Percentiles rank a stretch among this genome's conserved stretches.
Evolutionary conservation across 257 asterid genomes (phyloP).

Genomic region (Marsdenia floribunda): DNA sequence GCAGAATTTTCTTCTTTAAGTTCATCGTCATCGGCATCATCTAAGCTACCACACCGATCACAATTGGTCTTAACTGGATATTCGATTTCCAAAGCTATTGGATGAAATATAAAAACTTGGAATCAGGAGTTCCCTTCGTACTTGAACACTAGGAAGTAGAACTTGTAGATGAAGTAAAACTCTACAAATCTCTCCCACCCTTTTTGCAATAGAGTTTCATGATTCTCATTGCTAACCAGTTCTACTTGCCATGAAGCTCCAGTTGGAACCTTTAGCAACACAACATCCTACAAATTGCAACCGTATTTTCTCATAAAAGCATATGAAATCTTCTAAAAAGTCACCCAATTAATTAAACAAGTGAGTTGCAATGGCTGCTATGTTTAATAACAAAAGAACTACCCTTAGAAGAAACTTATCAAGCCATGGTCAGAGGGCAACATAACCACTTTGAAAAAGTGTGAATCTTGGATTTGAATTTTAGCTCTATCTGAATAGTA

Average conservation of each 20-base stretch:
- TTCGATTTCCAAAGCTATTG: conserved; percentile 29
- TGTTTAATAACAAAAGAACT: not conserved
- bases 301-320: conserved; percentile 26
- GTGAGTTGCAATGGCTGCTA: not conserved
- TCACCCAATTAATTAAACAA: no score
- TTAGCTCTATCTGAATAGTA: no score
- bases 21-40: no score
- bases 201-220: conserved; percentile 24
- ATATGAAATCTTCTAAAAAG: conserved; percentile 34
- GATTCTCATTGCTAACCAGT: conserved; percentile 14
- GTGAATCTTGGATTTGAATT: no score
- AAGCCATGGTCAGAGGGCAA: no score
- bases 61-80: conserved; percentile 8
- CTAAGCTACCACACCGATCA: not conserved
- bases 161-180: conserved; percentile 19
- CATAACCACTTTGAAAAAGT: no score
- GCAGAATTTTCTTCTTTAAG: no score
- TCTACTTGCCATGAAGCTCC: conserved; percentile 26
- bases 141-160: conserved; percentile 32
- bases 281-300: conserved; percentile 15
- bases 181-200: conserved; percentile 39
- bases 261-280: conserved; percentile 30
- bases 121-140: conserved; percentile 28
- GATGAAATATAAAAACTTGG: conserved; percentile 33
- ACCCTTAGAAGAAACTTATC: no score